Percentiles rank a stretch among this genome's conserved stretches.
Conservation (phyloP, 1,284 basidiomycete species). For the Ganoderma sinense region DNA sequence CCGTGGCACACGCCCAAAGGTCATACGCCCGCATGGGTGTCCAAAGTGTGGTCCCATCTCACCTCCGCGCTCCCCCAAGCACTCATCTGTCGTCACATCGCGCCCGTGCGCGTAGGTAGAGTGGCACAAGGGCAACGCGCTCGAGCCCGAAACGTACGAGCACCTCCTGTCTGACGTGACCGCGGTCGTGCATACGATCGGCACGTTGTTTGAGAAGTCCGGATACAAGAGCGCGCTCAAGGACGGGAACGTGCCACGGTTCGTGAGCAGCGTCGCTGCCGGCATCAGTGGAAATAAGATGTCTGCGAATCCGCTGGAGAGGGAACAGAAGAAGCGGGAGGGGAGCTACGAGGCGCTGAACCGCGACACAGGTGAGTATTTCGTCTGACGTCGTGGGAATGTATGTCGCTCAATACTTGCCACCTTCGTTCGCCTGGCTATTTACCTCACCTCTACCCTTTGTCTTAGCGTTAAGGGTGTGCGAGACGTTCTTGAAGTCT, state of each 20-base stretch:
- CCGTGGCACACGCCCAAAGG: conserved; percentile 91
- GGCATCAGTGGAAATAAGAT: conserved; percentile 44
- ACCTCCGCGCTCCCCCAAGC: conserved; percentile 14
- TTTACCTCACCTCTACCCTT: conserved; percentile 1
- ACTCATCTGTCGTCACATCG: not conserved
- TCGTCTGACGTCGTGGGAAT: conserved; percentile 18
- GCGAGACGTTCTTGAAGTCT: conserved; percentile 72
- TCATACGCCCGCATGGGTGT: conserved; percentile 87
- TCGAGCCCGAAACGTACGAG: conserved; percentile 78
- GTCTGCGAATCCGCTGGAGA: conserved; percentile 72
- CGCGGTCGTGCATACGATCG: conserved; percentile 95
- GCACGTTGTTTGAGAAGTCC: conserved; percentile 85
- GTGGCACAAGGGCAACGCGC: conserved; percentile 84
- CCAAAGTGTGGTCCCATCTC: conserved; percentile 55
- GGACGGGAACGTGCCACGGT: conserved; percentile 61
- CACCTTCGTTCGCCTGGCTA: not conserved
- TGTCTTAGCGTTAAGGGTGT: conserved; percentile 71
- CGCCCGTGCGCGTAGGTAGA: conserved; percentile 63
- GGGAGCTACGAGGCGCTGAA: conserved; percentile 85
- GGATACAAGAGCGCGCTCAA: conserved; percentile 83
- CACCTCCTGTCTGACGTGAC: conserved; percentile 70
- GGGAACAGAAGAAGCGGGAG: conserved; percentile 39
- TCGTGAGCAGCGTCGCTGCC: conserved; percentile 57
- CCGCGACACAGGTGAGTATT: conserved; percentile 83
- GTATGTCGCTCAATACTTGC: not conserved